Evolutionary conservation across 2,329 filamentous ascomycete species (phyloP), one percentile per base, ranked within the genome.

Genomic region (Blastomyces emzantsi): DNA sequence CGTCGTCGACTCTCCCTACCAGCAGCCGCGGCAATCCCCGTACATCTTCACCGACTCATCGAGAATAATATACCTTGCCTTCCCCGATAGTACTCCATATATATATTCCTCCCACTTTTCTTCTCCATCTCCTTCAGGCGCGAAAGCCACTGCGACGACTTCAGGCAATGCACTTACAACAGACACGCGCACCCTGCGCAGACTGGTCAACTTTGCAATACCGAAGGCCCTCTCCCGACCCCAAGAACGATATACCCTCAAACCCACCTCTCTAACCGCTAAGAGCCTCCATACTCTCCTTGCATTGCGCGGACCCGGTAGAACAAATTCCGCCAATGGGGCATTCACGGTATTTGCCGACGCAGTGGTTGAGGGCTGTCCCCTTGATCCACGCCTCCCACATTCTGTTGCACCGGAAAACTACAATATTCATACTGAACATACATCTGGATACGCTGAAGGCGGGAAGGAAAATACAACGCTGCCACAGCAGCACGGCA

Each of bases 341-440:
- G 90, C 89, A 5, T 96, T 91, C 86, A 85, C 86, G 69, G 82
- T 92, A 28, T 96, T 95, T 72, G 84, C 88, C 5, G 85, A 89
- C 64, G 86, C 86, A 49, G 75, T 77, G 39, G 72, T 81, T 41
- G 81, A 81, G 66, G 77, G 79, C 52, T 80, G 79, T 64, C 80
- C 81, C 2, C 71, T 83, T 25, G 81, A 83, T 66, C 81, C 76
- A n/a, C 70, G 75, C 68, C 72, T 76, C 6, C 69, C 75, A 9
- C 68, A 70, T 19, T 75, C 72, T 2, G 70, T 76, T 33, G 63
- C 70, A 4, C 70, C 72, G 30, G 69, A 75, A 51, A 71, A 73
- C 60, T 70, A 75, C 55, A 63, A 65, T 36, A 62, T 67, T 52
- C n/a, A 62, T 28, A 19, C n/a, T 30, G 28, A 33, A 15, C 6